Evolutionary conservation across 2,329 filamentous ascomycete genomes (phyloP), one percentile per base, ranked within the genome.

Genomic region (Neonectria sp.): DNA sequence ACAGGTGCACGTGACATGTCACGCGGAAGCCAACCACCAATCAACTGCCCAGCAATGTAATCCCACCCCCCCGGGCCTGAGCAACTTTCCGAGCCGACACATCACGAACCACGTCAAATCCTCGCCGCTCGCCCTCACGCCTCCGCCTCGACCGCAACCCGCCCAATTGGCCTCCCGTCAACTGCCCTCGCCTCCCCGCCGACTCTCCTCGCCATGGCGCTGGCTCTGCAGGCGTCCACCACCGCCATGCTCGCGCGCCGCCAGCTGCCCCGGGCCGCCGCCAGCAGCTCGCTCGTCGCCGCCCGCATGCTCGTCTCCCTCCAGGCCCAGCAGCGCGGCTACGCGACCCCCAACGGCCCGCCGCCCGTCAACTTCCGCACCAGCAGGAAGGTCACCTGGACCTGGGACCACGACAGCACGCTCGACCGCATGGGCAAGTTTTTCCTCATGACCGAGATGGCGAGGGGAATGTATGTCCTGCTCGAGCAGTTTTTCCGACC

Each of bases 401-500:
- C 97, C 74, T 89, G 97, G 82, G 88, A 91, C 72, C 86, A 89
- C 70, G 94, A 97, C 80, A 90, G 88, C 71, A 89, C 92, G 40
- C 84, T 97, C 75, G 94, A 98, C 84, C 92, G 92, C 81, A 88
- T 94, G 71, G 95, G 93, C 75, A 96, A 95, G 81, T 98, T 95
- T 87, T 99, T 99, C 85, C 89, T 99, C 80, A 86, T 98, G 87
- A 91, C 93, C 60, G 96, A 99, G 88, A 96, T 98, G 92, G 89
- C 94, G 81, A 91, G 96, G 79, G 96, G 96, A 83, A 98, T 99
- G 96, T 99, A 98, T 80, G 91, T 99, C 74, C 90, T 96, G 83
- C 81, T 99, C 80, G 96, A 99, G 89, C 95, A 99, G 86, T 99
- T 93, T 89, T 98, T 99, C 88, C 89, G 96, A 82, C 94, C 95